phyloP scores from a whole-genome alignment of 495 filamentous ascomycete genomes.

The Hyaloscypha variabilis region DNA sequence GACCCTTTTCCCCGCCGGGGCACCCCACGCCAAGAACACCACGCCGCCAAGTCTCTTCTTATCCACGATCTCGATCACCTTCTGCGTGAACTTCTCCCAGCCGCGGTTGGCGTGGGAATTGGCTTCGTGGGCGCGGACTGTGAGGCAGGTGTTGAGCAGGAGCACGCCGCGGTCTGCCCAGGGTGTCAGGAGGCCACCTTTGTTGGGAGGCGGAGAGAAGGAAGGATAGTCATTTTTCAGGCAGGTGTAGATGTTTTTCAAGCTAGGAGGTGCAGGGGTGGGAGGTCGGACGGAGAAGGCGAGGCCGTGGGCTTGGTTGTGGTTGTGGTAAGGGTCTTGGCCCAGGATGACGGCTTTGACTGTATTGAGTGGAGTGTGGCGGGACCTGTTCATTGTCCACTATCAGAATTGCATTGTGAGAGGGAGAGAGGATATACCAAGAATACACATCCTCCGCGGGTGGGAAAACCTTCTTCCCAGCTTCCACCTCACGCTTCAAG shows the following conservation, averaged over 20 bases:
- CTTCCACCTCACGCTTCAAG: slow-evolving; percentile 74
- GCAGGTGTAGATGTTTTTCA: slow-evolving; percentile 88
- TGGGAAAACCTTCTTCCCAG: slow-evolving; percentile 78
- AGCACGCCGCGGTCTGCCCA: slow-evolving; percentile 94
- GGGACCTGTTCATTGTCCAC: slow-evolving; percentile 60
- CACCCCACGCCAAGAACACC: slow-evolving; percentile 94
- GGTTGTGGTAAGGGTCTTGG: slow-evolving; percentile 96
- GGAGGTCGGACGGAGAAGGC: slow-evolving; percentile 93
- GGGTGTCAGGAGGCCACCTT: slow-evolving; percentile 78
- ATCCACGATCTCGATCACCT: slow-evolving; percentile 83
- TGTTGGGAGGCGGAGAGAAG: slow-evolving; percentile 74
- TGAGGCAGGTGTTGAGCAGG: slow-evolving; percentile 90
- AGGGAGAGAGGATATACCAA: slow-evolving; percentile 60
- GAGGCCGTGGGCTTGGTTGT: slow-evolving; percentile 94
- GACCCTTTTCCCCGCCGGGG: slow-evolving; percentile 74
- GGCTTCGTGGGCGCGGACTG: slow-evolving; percentile 84
- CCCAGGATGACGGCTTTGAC: slow-evolving; percentile 92
- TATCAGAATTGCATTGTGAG: neutral
- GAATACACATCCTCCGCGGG: slow-evolving; percentile 89
- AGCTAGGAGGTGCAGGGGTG: slow-evolving; percentile 81
- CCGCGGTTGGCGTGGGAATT: slow-evolving; percentile 81
- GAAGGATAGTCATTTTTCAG: slow-evolving; percentile 85
- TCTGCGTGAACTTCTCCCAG: slow-evolving; percentile 93
- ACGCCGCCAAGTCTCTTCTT: slow-evolving; percentile 74
- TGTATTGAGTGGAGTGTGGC: slow-evolving; percentile 81